Conservation (phyloP, 495 filamentous ascomycete genomes). For the Rhypophila decipiens region DNA sequence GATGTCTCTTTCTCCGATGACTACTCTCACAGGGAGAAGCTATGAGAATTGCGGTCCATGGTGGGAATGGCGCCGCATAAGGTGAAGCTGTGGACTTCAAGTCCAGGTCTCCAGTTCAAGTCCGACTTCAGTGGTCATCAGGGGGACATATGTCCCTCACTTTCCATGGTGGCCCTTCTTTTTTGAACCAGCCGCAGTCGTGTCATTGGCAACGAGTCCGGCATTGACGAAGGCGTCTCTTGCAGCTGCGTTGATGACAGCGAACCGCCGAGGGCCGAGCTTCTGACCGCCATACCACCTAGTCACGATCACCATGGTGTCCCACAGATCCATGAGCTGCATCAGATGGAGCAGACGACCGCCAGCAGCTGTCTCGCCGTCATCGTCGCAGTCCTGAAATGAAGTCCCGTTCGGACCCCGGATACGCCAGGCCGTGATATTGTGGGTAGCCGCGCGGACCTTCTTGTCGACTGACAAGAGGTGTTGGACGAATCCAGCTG, state of each 20-base stretch:
- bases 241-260: conserved; percentile 79
- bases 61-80: no score
- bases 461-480: conserved; percentile 75
- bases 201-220: conserved; percentile 51
- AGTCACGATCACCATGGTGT: conserved; percentile 88
- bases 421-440: conserved; percentile 66
- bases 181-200: conserved; percentile 32
- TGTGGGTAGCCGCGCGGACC: conserved; percentile 80
- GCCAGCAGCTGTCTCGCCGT: conserved; percentile 93
- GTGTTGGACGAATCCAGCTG: conserved; percentile 60
- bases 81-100: no score
- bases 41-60: no score
- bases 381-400: conserved; percentile 89
- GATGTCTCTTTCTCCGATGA: no score
- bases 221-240: conserved; percentile 79
- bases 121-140: no score
- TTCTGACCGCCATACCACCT: conserved; percentile 91
- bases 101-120: no score
- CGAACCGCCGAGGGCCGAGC: conserved; percentile 81
- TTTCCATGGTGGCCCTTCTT: conserved; percentile 39
- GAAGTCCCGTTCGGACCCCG: conserved; percentile 45
- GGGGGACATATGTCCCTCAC: no score
- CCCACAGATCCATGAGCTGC: conserved; percentile 92
- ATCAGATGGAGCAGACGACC: conserved; percentile 78
- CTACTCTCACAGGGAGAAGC: no score